Conservation (phyloP, 495 filamentous ascomycete species). For the Lichina pygmaea region DNA sequence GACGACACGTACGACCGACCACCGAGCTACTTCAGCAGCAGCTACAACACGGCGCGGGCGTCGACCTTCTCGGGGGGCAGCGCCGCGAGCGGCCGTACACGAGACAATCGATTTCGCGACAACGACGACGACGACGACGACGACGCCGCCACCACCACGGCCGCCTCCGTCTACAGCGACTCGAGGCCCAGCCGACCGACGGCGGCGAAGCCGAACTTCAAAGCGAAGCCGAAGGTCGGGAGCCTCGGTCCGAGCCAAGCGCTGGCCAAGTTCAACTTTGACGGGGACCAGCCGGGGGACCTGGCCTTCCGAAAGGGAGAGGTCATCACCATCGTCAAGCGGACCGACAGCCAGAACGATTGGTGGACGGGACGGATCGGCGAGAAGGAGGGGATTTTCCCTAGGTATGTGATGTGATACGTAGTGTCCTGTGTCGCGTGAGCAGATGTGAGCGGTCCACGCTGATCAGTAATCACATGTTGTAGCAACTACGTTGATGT, state of each 20-base stretch:
- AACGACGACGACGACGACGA: constrained; percentile 33
- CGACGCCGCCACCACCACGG: constrained; percentile 24
- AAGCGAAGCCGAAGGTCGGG: constrained; percentile 24
- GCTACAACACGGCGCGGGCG: constrained; percentile 22
- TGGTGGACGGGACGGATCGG: constrained; percentile 63
- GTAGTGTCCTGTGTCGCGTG: too few species aligned
- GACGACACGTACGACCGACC: constrained; percentile 61
- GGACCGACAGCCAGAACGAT: constrained; percentile 72
- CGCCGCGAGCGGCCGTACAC: constrained; percentile 5
- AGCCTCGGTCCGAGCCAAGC: constrained; percentile 58
- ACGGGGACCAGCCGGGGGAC: constrained; percentile 79
- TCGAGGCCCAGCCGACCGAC: constrained; percentile 36
- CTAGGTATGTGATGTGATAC: constrained; percentile 4
- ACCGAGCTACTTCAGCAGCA: constrained; percentile 17
- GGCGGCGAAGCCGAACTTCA: constrained; percentile 70
- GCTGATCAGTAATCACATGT: too few species aligned
- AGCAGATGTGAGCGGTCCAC: too few species aligned
- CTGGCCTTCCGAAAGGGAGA: constrained; percentile 94
- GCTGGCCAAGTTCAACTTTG: constrained; percentile 73
- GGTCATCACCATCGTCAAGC: constrained; percentile 86
- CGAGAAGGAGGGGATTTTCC: constrained; percentile 17
- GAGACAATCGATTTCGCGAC: constrained; percentile 23
- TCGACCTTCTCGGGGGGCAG: neutral
- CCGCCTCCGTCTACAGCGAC: constrained; percentile 21
- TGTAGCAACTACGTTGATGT: constrained; percentile 3